Conservation (phyloP, 1,139 yeast species). For the Taphrina deformans region DNA sequence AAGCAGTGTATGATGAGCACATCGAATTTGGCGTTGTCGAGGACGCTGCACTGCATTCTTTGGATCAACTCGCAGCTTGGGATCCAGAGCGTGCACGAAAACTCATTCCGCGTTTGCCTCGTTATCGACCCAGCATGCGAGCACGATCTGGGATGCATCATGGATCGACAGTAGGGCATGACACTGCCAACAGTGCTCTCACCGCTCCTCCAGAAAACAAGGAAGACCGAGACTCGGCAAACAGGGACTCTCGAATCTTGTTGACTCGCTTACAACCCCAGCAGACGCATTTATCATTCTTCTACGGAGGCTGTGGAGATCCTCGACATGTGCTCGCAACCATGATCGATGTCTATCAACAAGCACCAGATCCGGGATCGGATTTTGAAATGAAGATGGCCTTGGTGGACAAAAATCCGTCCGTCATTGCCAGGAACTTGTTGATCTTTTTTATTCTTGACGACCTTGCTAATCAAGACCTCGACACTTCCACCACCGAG, state of each 20-base stretch:
- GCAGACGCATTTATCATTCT: constrained; percentile 22
- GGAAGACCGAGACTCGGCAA: neutral
- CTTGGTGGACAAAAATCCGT: constrained; percentile 22
- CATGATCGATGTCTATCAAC: constrained; percentile 21
- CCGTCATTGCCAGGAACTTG: constrained; percentile 23
- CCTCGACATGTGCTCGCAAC: constrained; percentile 29
- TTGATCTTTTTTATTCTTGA: constrained; percentile 25
- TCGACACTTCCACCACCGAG: neutral
- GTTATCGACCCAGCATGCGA: constrained; percentile 19
- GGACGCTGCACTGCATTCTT: constrained; percentile 30
- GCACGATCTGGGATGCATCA: constrained; percentile 7
- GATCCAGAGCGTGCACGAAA: constrained; percentile 19
- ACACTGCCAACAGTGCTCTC: constrained; percentile 7
- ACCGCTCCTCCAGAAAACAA: neutral
- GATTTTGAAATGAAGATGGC: constrained; percentile 18
- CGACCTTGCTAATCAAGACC: constrained; percentile 8
- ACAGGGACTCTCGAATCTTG: constrained; percentile 2
- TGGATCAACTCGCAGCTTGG: constrained; percentile 30
- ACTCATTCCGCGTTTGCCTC: constrained; percentile 18
- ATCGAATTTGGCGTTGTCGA: constrained; percentile 31
- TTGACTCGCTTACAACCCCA: constrained; percentile 5
- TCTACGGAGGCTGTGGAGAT: constrained; percentile 31
- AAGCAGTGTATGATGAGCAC: constrained; percentile 26
- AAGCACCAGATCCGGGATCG: neutral
- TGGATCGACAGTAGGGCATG: constrained; percentile 11